Base-by-base conservation (phyloP, 192 early-diverging fungal genomes). In the Umbelopsis sp. region DNA sequence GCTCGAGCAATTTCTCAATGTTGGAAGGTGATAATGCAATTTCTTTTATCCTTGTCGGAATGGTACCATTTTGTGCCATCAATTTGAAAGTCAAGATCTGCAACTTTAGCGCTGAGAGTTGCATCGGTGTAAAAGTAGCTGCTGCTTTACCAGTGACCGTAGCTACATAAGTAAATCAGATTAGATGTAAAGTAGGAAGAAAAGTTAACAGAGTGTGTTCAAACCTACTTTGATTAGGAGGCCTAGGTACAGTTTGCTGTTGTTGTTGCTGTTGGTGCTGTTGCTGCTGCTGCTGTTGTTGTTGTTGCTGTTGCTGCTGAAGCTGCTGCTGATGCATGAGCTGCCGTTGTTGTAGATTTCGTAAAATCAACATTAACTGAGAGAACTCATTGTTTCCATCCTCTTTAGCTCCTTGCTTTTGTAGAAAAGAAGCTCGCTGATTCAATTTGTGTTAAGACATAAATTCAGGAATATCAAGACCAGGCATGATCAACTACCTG, bases 51-150 rank as follows among this genome's bases (percentile, higher is more conserved):
- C 83, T 75, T 35, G 83, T 71, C 41, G 93, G 91, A 20, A 96
- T 80, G 18, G 88, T 81, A 78, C 91, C 78, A 76, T 92, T 94
- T 71, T 80, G 76, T 18, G 90, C 82, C 55, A 93, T 86, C 21
- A 91, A 80, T 52, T 92, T 89, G 77, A 89, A 94, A 27, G 91
- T 90, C 49, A 91, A 82, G 50, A 94, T 93, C 69, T 96, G 94
- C 49, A 76, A 83, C 69, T 89, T 86, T 22, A 96, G 82, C 6
- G 82, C 82, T 7, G 81, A 80, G n/a, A 91, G 64, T 55, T 96
- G 92, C 41, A 86, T 87, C 33, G 71, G 50, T 8, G 85, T 81
- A 51, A 91, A 81, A 33, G 75, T 78, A 2, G 73, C 55, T 20
- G 53, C n/a, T n/a, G 16, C 35, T 66, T 66, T 23, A 1, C 65